phyloP scores from a whole-genome alignment of 805 yeast genomes.

The Scheffersomyces ergatensis region DNA sequence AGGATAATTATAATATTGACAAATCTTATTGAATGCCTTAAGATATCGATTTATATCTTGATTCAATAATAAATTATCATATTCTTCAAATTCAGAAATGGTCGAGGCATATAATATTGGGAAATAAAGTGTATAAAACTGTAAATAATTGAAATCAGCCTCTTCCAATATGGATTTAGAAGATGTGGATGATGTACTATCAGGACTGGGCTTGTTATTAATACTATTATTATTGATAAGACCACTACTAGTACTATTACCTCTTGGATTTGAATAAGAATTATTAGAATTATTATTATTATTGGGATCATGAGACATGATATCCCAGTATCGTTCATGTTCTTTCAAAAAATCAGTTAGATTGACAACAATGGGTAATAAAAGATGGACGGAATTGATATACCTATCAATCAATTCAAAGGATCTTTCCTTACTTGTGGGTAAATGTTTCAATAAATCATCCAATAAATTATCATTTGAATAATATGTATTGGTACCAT shows the following conservation, averaged over 20 bases:
- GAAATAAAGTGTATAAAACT: slow-evolving; percentile 48
- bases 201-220: slow-evolving; percentile 1
- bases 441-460: slow-evolving; percentile 43
- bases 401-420: slow-evolving; percentile 48
- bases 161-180: slow-evolving; percentile 10
- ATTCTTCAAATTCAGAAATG: slow-evolving; percentile 58
- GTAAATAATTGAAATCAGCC: slow-evolving; percentile 34
- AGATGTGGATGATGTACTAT: slow-evolving; percentile 6
- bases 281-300: slow-evolving; percentile 5
- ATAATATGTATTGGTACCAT: slow-evolving; percentile 39
- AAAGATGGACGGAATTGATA: slow-evolving; percentile 51
- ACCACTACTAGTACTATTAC: no score
- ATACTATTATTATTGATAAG: slow-evolving; percentile 1
- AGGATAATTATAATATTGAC: slow-evolving; percentile 50
- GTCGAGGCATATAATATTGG: slow-evolving; percentile 59
- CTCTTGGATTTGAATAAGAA: neutral
- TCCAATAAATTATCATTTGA: slow-evolving; percentile 30
- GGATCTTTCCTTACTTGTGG: slow-evolving; percentile 41
- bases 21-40: slow-evolving; percentile 48
- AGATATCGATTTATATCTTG: slow-evolving; percentile 50
- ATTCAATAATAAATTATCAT: slow-evolving; percentile 43
- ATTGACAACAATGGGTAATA: slow-evolving; percentile 52
- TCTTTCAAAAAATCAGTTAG: slow-evolving; percentile 39
- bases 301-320: slow-evolving; percentile 15
- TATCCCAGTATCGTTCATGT: slow-evolving; percentile 50